Base-by-base conservation (phyloP, 768 basidiomycete species). In the Lepiota venenata region DNA sequence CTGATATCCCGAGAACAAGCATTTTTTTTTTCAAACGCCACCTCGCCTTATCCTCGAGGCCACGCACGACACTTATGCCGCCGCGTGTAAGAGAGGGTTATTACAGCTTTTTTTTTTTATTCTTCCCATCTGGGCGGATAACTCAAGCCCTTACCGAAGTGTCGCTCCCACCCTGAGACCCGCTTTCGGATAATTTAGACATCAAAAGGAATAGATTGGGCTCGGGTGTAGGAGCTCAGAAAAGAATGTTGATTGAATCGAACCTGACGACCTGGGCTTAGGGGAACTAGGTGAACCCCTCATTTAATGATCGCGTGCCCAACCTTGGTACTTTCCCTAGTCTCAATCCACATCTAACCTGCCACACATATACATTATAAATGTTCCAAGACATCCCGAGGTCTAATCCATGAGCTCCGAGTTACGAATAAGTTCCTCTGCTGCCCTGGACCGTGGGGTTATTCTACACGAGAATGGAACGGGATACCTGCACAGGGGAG, bases 401-500 rank as follows among this genome's bases (percentile, higher is more conserved):
- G 2, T 29, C 45, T 22, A 44, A 15, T 45, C 45, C 25, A 40
- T 40, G 27, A 40, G 45, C 6, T 32, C 47, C 14, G 18, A 35
- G 27, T 42, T 37, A 11, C n/a, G 46, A n/a, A 53, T 57, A 14
- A 49, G 36, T n/a, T 52, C 39, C 35, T 37, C 41, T 1, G 56
- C 50, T 14, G 38, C 47, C 40, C 48, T 42, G 10, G 47, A 48
- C 5, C 47, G 56, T 7, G 51, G 47, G 18, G 18, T 39, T 29
- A 53, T 49, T 7, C 32, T 42, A 21, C 51, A 57, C n/a, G 35
- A 6, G 39, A 57, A 57, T 5, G 56, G 56, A 15, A 43, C 40
- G 21, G 56, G 47, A 36, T 57, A 32, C 12, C 51, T 49, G 32
- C 15, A 3, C 3, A 32, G 32, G 10, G 32, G 10, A 2, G 32